Evolutionary conservation across 2,329 filamentous ascomycete genomes (phyloP).

Genomic region (Lachnellula suecica): DNA sequence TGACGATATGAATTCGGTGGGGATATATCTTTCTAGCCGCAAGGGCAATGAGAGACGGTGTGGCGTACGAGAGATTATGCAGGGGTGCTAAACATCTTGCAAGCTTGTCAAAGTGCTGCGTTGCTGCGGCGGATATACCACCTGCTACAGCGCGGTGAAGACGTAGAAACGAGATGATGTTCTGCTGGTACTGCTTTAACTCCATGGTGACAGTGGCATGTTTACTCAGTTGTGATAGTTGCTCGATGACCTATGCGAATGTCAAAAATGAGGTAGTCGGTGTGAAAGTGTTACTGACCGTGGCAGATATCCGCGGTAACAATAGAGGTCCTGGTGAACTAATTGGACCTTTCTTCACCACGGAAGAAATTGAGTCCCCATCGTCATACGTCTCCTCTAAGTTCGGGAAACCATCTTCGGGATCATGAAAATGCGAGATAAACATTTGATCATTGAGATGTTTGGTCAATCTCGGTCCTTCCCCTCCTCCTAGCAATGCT

Average conservation of each 20-base stretch:
- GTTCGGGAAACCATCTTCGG: slow-evolving; percentile 70
- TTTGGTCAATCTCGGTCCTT: slow-evolving; percentile 48
- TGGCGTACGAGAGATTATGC: slow-evolving; percentile 77
- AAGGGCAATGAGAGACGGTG: slow-evolving; percentile 78
- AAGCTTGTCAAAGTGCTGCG: slow-evolving; percentile 71
- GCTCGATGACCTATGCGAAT: slow-evolving; percentile 27
- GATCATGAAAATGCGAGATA: slow-evolving; percentile 81
- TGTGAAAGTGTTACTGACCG: slow-evolving; percentile 15
- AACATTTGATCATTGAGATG: slow-evolving; percentile 82
- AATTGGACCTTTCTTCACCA: slow-evolving; percentile 30
- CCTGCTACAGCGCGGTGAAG: slow-evolving; percentile 81
- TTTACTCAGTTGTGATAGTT: slow-evolving; percentile 48
- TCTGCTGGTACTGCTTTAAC: slow-evolving; percentile 80
- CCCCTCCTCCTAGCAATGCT: slow-evolving; percentile 60
- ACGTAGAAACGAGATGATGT: slow-evolving; percentile 83
- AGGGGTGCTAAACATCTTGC: slow-evolving; percentile 71
- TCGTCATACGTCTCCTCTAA: slow-evolving; percentile 59
- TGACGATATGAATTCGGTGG: slow-evolving; percentile 74
- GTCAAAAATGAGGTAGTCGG: slow-evolving; percentile 10
- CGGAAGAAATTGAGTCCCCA: slow-evolving; percentile 30
- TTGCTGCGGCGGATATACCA: slow-evolving; percentile 76
- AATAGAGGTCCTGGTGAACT: slow-evolving; percentile 12
- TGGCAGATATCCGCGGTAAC: slow-evolving; percentile 27
- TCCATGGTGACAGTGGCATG: slow-evolving; percentile 70
- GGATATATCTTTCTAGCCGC: slow-evolving; percentile 85